phyloP scores from a whole-genome alignment of 345 rosid species.

The Acer negundo region DNA sequence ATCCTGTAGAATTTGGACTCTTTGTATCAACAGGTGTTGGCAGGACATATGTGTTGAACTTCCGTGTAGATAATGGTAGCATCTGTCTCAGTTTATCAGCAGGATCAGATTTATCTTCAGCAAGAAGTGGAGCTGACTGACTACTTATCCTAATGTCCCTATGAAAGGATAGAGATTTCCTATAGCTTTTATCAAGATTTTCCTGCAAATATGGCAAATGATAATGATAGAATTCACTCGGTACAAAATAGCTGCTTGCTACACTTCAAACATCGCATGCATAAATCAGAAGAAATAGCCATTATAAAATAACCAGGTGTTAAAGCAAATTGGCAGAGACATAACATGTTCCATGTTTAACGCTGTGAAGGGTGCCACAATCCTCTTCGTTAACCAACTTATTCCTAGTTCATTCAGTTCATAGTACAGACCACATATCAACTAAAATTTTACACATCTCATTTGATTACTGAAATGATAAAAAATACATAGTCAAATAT shows the following conservation, averaged over 20 bases:
- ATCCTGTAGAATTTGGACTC: slow-evolving; percentile 42
- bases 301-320: slow-evolving; percentile 17
- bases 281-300: not conserved
- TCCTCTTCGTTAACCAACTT: slow-evolving; percentile 8
- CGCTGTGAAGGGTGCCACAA: not conserved
- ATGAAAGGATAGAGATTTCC: slow-evolving; percentile 43
- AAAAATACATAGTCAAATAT: not conserved
- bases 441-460: slow-evolving; percentile 10
- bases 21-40: slow-evolving; percentile 80
- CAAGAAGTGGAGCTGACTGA: slow-evolving; percentile 83
- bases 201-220: slow-evolving; percentile 51
- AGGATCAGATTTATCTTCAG: slow-evolving; percentile 50
- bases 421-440: not conserved
- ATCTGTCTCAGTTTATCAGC: slow-evolving; percentile 51
- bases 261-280: slow-evolving; percentile 10
- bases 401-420: not conserved
- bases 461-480: slow-evolving; percentile 7
- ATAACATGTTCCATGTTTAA: not conserved
- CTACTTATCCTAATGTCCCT: slow-evolving; percentile 44
- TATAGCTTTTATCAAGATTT: slow-evolving; percentile 32
- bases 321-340: slow-evolving; percentile 1
- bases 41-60: slow-evolving; percentile 74
- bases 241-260: not conserved
- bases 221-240: slow-evolving; percentile 9
- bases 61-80: slow-evolving; percentile 56